Conservation (phyloP, 306 rosid species). For the Carpinus fangiana region DNA sequence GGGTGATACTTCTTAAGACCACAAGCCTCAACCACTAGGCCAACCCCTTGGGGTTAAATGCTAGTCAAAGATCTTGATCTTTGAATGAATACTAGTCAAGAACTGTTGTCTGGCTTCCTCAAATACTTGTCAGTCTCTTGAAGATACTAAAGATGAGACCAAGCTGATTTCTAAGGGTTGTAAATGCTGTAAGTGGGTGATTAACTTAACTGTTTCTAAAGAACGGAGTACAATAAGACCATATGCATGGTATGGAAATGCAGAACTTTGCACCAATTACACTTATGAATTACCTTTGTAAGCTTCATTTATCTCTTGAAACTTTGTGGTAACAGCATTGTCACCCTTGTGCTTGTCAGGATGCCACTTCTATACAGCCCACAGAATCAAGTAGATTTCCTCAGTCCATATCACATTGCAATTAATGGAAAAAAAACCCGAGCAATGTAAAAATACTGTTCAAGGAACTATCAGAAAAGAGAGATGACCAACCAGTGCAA, state of each 20-base stretch:
- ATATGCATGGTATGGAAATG: conserved; percentile 14
- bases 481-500: conserved; percentile 61
- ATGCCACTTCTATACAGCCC: conserved; percentile 68
- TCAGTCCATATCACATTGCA: conserved; percentile 23
- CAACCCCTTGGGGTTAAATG: too few species aligned
- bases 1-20: too few species aligned
- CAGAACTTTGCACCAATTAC: neutral
- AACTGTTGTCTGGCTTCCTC: neutral
- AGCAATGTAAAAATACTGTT: conserved; percentile 11
- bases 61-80: neutral
- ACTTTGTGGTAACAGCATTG: conserved; percentile 52
- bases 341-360: conserved; percentile 76
- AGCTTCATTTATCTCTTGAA: conserved; percentile 78
- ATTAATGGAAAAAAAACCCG: neutral
- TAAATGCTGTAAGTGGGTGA: neutral
- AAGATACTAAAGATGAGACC: neutral
- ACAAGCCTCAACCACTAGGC: too few species aligned
- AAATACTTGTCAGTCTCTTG: neutral
- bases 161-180: conserved; percentile 10
- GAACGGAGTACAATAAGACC: conserved; percentile 6
- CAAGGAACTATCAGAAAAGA: conserved; percentile 18
- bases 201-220: neutral
- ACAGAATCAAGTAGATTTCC: conserved; percentile 25
- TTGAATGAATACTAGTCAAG: neutral
- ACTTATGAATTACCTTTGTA: conserved; percentile 53